Base-by-base conservation (phyloP, 1,284 basidiomycete genomes). In the Bondarzewia mesenterica region DNA sequence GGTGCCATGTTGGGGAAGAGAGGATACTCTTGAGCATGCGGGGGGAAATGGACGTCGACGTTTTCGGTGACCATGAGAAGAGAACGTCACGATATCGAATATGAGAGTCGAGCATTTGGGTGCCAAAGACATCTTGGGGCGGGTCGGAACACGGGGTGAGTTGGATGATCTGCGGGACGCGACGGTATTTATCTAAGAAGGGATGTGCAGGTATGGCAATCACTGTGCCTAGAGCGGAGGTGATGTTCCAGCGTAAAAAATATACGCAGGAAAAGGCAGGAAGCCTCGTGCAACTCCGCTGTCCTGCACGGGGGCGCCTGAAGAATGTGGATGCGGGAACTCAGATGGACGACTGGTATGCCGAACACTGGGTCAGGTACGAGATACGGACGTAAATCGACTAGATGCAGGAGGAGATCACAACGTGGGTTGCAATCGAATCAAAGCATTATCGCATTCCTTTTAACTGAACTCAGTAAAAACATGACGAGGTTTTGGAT, bases 31-130 rank as follows among this genome's bases (percentile, higher is more conserved):
- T 70, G 21, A 80, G 65, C 1, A 60, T 66, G 41, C 63, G 67
- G 1, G 74, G 62, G 3, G 75, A 67, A 46, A 79, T 71, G 47
- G 60, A 61, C 2, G 74, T 75, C 48, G 67, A 68, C 0, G 75
- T 76, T 15, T 68, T 55, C 2, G 75, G 56, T 4, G 75, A 77
- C 77, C 77, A 80, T 29, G 66, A 68, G 59, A 80, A 80, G 37
- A 80, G 66, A 26, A 80, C 77, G 54, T 79, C 78, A 77, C 76
- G 23, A 80, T 60, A 60, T 78, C 77, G 54, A 76, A 69, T 53
- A 78, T 68, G 53, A 76, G 63, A n/a, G 65, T 60, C 42, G 60
- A 55, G 50, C 62, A 54, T 48, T 52, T 44, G 44, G 56, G 41
- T 37, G 54, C 42, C 37, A 42, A 20, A 29, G 49, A 38, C 53